phyloP scores from a whole-genome alignment of 805 yeast genomes.

The Isabelozyma rhagii region DNA sequence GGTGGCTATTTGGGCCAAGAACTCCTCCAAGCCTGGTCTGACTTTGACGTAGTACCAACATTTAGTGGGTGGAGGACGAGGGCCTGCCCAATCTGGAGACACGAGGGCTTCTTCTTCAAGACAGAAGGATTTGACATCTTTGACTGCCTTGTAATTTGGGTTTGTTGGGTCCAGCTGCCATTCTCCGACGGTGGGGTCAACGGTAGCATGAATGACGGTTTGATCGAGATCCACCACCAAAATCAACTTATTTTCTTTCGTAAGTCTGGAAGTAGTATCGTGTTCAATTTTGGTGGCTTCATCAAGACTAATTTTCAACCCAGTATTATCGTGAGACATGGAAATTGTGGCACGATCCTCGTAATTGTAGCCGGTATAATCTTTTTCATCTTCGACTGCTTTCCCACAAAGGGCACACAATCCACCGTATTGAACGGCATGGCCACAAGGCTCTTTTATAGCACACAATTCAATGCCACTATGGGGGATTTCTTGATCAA shows the following conservation, averaged over 20 bases:
- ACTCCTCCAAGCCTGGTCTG: conserved; percentile 80
- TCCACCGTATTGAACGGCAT: conserved; percentile 92
- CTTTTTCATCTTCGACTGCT: conserved; percentile 64
- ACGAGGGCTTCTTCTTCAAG: conserved; percentile 70
- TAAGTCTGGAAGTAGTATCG: conserved; percentile 56
- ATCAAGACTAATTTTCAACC: conserved; percentile 74
- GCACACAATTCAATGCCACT: conserved; percentile 44
- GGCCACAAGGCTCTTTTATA: conserved; percentile 82
- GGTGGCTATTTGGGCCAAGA: conserved; percentile 60
- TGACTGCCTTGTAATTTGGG: conserved; percentile 81
- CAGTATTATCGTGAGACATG: conserved; percentile 86
- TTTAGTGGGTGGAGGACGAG: conserved; percentile 52
- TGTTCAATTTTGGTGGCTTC: conserved; percentile 87
- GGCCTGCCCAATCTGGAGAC: conserved; percentile 60
- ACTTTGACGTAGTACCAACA: conserved; percentile 92
- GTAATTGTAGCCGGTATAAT: conserved; percentile 67
- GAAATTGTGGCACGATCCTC: conserved; percentile 78
- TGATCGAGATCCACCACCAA: conserved; percentile 96
- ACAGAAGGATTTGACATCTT: conserved; percentile 75
- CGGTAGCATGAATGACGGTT: conserved; percentile 96
- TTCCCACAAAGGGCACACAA: conserved; percentile 91
- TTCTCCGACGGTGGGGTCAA: conserved; percentile 94
- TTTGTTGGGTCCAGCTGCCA: conserved; percentile 87
- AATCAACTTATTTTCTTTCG: conserved; percentile 65
- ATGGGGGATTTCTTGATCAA: conserved; percentile 61